Percentiles rank a stretch among this genome's conserved stretches.
These are phyloP conservation scores for Candida sanyiensis DNA, from an alignment of 805 yeast species.

Conservation along the genomic window DNA sequence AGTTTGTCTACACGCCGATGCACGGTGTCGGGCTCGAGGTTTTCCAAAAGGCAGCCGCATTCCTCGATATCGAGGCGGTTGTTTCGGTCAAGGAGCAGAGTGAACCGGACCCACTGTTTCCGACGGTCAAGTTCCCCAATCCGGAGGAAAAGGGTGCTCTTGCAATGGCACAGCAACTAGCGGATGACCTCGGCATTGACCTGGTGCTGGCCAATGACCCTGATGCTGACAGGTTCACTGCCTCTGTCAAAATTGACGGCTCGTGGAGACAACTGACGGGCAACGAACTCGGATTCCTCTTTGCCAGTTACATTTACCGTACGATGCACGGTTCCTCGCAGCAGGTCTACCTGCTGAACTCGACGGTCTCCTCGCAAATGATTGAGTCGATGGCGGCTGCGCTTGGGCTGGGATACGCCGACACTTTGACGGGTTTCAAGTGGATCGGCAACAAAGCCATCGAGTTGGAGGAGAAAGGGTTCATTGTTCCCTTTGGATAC, in stretches of 20 bases:
- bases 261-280: constrained; percentile 82
- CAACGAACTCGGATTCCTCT: constrained; percentile 81
- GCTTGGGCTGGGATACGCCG: constrained; percentile 58
- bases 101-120: constrained; percentile 76
- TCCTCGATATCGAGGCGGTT: constrained; percentile 32
- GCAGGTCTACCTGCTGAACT: constrained; percentile 59
- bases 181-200: constrained; percentile 40
- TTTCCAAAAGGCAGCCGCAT: constrained; percentile 37
- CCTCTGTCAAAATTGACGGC: constrained; percentile 49
- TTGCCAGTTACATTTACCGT: constrained; percentile 56
- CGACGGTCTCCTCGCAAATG: constrained; percentile 90
- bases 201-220: constrained; percentile 90
- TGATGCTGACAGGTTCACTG: constrained; percentile 92
- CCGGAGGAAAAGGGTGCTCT: constrained; percentile 96
- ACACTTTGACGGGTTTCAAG: constrained; percentile 92
- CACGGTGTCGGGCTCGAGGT: constrained; percentile 87
- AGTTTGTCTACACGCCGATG: constrained; percentile 85
- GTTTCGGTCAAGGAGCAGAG: constrained; percentile 57
- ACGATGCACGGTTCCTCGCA: constrained; percentile 24
- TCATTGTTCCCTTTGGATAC: constrained; percentile 75
- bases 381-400: constrained; percentile 58
- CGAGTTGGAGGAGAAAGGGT: constrained; percentile 59
- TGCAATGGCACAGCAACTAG: constrained; percentile 58
- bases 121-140: constrained; percentile 86
- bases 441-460: constrained; percentile 94